phyloP scores from a whole-genome alignment of 177 flowering plant species.

The Vitis hybrid region DNA sequence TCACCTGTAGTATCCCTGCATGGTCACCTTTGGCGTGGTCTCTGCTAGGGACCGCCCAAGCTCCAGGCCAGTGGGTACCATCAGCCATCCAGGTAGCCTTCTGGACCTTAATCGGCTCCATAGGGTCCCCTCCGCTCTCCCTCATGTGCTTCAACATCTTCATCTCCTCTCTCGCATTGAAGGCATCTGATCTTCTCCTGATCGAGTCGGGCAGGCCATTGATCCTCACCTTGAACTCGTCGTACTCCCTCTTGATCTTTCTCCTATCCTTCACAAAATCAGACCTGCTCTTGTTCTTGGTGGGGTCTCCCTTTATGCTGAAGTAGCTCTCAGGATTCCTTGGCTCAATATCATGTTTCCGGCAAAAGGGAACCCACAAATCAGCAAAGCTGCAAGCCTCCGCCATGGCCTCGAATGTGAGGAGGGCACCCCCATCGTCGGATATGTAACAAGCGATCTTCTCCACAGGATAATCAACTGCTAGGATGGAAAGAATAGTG shows the following conservation, averaged over 20 bases:
- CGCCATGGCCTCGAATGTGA: constrained; percentile 96
- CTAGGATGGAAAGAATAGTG: constrained; percentile 83
- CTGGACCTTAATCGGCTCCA: constrained; percentile 27
- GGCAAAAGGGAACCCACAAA: constrained; percentile 90
- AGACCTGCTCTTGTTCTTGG: constrained; percentile 37
- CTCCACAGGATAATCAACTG: constrained; percentile 90
- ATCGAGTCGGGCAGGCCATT: constrained; percentile 45
- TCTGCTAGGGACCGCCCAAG: constrained; percentile 29
- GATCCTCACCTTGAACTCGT: constrained; percentile 46
- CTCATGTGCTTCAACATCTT: constrained; percentile 35
- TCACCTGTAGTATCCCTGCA: constrained; percentile 63
- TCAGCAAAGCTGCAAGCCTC: constrained; percentile 95
- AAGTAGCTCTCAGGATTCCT: constrained; percentile 48
- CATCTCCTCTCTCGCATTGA: constrained; percentile 48
- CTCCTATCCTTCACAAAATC: constrained; percentile 51
- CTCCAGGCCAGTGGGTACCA: constrained; percentile 94
- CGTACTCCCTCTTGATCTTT: constrained; percentile 41
- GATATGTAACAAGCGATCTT: constrained; percentile 87
- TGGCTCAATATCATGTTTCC: constrained; percentile 86
- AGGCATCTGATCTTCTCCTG: constrained; percentile 44
- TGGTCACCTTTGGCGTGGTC: constrained; percentile 48
- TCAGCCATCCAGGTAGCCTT: constrained; percentile 62
- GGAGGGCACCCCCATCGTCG: constrained; percentile 94
- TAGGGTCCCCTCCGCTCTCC: constrained; percentile 46
- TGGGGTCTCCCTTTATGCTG: constrained; percentile 35